Base-by-base conservation (phyloP, 768 basidiomycete genomes). In the Tricholomella constricta region DNA sequence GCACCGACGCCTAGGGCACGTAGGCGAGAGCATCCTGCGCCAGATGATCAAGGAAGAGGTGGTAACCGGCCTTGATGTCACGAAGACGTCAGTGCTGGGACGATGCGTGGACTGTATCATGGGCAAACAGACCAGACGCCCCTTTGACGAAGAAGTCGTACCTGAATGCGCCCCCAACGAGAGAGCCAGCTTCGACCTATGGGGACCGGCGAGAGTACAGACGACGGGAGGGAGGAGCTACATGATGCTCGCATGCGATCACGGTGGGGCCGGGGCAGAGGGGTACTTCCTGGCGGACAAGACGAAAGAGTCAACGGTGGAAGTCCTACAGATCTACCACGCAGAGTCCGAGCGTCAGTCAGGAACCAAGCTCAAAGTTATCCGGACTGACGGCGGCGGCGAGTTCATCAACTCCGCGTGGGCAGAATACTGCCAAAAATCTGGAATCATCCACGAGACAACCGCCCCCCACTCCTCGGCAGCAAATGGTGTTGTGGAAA, bases 401-500 rank as follows among this genome's bases (percentile, higher is more conserved):
- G 48, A 51, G 19, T 51, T 32, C 23, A 17, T 51, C 11, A 51
- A 51, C 27, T 15, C 12, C 1, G 1, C 1, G 1, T 50, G 48
- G 48, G 5, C 4, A 11, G 40, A 17, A 2, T 34, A 32, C 45
- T 22, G 17, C 19, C 6, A 12, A 11, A 31, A 32, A 20, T 25
- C 10, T 11, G 31, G 43, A 3, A 45, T 45, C 17, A 31, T 19
- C 14, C 29, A 29, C 27, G 58, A 71, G 72, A n/a, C n/a, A n/a
- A n/a, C n/a, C n/a, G n/a, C n/a, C n/a, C n/a, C n/a, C n/a, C n/a
- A n/a, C n/a, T n/a, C n/a, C n/a, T n/a, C n/a, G n/a, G n/a, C n/a
- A n/a, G n/a, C n/a, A n/a, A n/a, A n/a, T n/a, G n/a, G n/a, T 0
- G 52, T 64, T 0, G 68, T 62, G 0, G 68, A 76, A 46, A 59